phyloP scores from a whole-genome alignment of 1,284 basidiomycete genomes.

The Lentinula novae-zelandiae region DNA sequence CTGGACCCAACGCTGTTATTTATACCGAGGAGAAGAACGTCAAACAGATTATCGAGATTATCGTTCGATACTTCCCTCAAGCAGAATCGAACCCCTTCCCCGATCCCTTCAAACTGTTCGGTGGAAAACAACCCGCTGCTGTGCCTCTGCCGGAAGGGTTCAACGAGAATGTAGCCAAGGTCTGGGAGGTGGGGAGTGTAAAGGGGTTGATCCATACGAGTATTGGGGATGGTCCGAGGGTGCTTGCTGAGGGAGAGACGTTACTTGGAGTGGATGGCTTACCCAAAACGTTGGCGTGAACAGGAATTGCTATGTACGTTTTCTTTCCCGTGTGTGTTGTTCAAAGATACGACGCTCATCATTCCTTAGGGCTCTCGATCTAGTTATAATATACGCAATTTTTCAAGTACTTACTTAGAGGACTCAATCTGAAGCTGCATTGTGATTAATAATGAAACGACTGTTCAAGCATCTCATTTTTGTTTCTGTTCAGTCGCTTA shows the following conservation, averaged over 20 bases:
- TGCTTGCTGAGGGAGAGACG: constrained; percentile 49
- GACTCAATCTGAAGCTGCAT: too few species aligned
- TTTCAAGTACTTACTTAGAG: too few species aligned
- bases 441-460: too few species aligned
- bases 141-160: constrained; percentile 61
- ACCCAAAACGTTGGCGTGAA: constrained; percentile 34
- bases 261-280: constrained; percentile 56
- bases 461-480: too few species aligned
- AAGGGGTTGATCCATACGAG: constrained; percentile 88
- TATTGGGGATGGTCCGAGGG: constrained; percentile 88
- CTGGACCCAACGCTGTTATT: constrained; percentile 98
- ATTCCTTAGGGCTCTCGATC: too few species aligned
- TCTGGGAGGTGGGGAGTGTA: constrained; percentile 73
- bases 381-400: too few species aligned
- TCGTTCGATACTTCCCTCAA: constrained; percentile 85
- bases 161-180: constrained; percentile 73
- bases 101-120: constrained; percentile 70
- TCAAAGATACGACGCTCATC: too few species aligned
- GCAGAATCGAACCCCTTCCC: constrained; percentile 53
- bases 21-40: constrained; percentile 83
- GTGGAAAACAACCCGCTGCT: constrained; percentile 35
- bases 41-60: constrained; percentile 70
- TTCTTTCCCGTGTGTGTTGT: too few species aligned
- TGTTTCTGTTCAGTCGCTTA: too few species aligned
- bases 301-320: too few species aligned